Conservation (phyloP, 2,329 filamentous ascomycete species). For the Paecilomyces formosus region DNA sequence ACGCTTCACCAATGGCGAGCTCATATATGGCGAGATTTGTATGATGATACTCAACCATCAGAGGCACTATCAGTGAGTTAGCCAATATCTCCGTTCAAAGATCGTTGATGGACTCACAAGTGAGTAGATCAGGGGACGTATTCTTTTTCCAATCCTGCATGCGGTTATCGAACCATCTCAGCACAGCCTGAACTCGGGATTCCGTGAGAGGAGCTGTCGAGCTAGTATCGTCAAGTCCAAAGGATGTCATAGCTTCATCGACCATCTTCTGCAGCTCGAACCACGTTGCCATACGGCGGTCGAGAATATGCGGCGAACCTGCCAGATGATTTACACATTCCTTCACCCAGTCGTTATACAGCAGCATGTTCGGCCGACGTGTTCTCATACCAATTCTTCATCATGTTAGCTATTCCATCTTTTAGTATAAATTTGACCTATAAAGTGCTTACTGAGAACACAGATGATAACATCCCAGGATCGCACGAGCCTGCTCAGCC, state of each 20-base stretch:
- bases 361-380: slow-evolving; percentile 25
- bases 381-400: slow-evolving; percentile 29
- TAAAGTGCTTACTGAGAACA: slow-evolving; percentile 18
- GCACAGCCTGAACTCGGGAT: slow-evolving; percentile 24
- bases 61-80: slow-evolving; percentile 13
- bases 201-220: slow-evolving; percentile 22
- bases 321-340: slow-evolving; percentile 24
- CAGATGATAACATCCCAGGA: slow-evolving; percentile 27
- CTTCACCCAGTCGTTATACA: slow-evolving; percentile 29
- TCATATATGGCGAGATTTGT: slow-evolving; percentile 25
- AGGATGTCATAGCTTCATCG: slow-evolving; percentile 27
- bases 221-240: slow-evolving; percentile 28
- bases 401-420: slow-evolving; percentile 1
- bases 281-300: slow-evolving; percentile 25
- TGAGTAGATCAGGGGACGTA: slow-evolving; percentile 18
- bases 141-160: slow-evolving; percentile 26
- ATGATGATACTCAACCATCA: slow-evolving; percentile 24
- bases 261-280: slow-evolving; percentile 27
- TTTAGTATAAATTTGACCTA: neutral
- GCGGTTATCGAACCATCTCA: slow-evolving; percentile 28
- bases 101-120: slow-evolving; percentile 12
- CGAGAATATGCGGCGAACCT: slow-evolving; percentile 20
- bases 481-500: slow-evolving; percentile 26
- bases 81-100: neutral
- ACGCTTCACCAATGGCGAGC: slow-evolving; percentile 26